These are phyloP conservation scores for Mortierella sp. DNA, from an alignment of 371 early-diverging fungal species.

Conservation along the genomic window DNA sequence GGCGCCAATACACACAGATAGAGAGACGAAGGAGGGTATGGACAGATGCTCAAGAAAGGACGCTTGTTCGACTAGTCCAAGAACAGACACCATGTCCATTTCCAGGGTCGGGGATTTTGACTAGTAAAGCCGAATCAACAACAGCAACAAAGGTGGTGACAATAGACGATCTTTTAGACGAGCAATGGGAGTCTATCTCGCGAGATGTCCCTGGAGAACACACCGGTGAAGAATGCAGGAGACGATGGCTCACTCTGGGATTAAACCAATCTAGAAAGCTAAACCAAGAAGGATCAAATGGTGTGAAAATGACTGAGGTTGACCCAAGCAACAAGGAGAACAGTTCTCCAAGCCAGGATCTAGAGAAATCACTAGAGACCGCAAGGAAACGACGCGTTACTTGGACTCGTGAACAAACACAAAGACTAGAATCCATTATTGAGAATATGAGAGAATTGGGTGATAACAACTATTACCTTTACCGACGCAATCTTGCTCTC, in stretches of 20 bases:
- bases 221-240: slow-evolving; percentile 27
- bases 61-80: background rate
- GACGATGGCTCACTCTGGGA: slow-evolving; percentile 24
- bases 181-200: slow-evolving; percentile 26
- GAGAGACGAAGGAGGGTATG: slow-evolving; percentile 19
- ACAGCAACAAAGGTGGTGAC: background rate
- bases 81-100: no score
- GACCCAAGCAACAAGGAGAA: no score
- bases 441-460: background rate
- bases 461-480: slow-evolving; percentile 1
- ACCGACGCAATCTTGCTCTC: background rate
- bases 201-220: slow-evolving; percentile 16
- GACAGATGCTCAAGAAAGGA: slow-evolving; percentile 13
- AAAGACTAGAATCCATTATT: slow-evolving; percentile 11
- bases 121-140: background rate
- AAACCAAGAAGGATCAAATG: background rate
- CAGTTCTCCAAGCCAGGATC: no score
- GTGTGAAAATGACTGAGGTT: no score
- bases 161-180: background rate
- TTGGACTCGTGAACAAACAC: slow-evolving; percentile 10
- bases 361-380: no score
- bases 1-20: slow-evolving; percentile 14
- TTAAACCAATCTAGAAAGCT: background rate
- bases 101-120: background rate
- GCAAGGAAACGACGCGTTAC: background rate